These are phyloP conservation scores for Ceratobasidium sp. DNA, from an alignment of 1,284 basidiomycete genomes.

Conservation along the genomic window DNA sequence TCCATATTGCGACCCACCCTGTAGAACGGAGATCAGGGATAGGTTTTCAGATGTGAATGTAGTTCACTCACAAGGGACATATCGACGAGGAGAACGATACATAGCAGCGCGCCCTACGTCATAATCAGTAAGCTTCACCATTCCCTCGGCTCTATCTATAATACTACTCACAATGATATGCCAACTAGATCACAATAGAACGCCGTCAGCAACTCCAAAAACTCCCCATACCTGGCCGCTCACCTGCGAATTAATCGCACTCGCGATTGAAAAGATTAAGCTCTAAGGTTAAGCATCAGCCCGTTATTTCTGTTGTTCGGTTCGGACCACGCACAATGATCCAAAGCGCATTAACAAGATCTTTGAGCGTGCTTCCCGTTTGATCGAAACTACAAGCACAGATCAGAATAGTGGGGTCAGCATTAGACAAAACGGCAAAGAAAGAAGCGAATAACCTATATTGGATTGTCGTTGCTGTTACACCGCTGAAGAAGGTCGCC, in stretches of 20 bases:
- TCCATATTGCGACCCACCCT: slow-evolving; percentile 41
- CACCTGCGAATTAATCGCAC: slow-evolving; percentile 77
- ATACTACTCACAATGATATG: slow-evolving; percentile 23
- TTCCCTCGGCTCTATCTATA: not conserved
- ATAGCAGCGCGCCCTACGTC: slow-evolving; percentile 59
- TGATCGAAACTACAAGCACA: slow-evolving; percentile 16
- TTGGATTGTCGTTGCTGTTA: slow-evolving; percentile 58
- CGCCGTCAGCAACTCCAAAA: not conserved
- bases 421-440: too few relatives aligned
- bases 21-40: not conserved
- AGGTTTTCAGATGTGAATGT: not conserved
- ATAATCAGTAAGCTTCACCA: not conserved
- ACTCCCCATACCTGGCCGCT: not conserved
- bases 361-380: slow-evolving; percentile 16
- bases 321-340: slow-evolving; percentile 57
- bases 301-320: not conserved
- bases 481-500: slow-evolving; percentile 79
- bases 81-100: slow-evolving; percentile 71
- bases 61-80: slow-evolving; percentile 66
- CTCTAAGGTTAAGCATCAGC: slow-evolving; percentile 6
- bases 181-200: slow-evolving; percentile 5
- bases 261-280: slow-evolving; percentile 78
- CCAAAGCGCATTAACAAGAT: slow-evolving; percentile 73
- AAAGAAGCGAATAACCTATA: not conserved
- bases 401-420: too few relatives aligned